These are phyloP conservation scores for Penicillium sp. DNA, from an alignment of 2,329 filamentous ascomycete genomes.

Conservation along the genomic window DNA sequence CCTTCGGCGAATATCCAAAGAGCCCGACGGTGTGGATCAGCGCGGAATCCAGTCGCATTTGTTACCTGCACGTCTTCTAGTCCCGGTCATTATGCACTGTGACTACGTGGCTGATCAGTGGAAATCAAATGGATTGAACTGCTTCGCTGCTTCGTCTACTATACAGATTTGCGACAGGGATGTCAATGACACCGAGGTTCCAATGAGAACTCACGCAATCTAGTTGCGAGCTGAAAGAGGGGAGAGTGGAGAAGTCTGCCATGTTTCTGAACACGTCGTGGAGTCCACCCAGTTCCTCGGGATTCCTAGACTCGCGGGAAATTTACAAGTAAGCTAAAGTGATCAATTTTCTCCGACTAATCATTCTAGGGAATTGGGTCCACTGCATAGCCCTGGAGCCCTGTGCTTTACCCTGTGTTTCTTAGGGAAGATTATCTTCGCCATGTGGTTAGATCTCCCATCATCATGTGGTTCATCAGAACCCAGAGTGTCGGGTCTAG, in stretches of 20 bases:
- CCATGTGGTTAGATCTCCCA: neutral
- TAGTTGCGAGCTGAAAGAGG: neutral
- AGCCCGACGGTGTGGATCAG: constrained; percentile 23
- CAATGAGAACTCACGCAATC: neutral
- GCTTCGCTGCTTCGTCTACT: neutral
- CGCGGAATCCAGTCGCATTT: constrained; percentile 9
- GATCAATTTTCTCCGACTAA: constrained; percentile 7
- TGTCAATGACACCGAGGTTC: constrained; percentile 1
- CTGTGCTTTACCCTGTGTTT: no score
- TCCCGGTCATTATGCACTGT: constrained; percentile 6
- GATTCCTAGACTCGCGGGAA: constrained; percentile 2
- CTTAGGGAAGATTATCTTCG: neutral
- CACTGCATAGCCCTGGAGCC: neutral
- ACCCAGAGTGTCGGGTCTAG: constrained; percentile 28
- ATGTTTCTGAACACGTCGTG: constrained; percentile 1
- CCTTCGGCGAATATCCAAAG: constrained; percentile 17
- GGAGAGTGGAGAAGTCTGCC: constrained; percentile 13
- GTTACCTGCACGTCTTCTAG: constrained; percentile 2
- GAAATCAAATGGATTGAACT: constrained; percentile 2
- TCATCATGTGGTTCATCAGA: neutral
- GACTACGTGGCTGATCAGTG: constrained; percentile 2
- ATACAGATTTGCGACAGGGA: constrained; percentile 10
- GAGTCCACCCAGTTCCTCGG: constrained; percentile 11
- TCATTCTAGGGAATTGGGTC: neutral
- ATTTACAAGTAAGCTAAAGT: constrained; percentile 1